phyloP scores from a whole-genome alignment of 1,284 basidiomycete genomes.

The Psilocybe mexicana region DNA sequence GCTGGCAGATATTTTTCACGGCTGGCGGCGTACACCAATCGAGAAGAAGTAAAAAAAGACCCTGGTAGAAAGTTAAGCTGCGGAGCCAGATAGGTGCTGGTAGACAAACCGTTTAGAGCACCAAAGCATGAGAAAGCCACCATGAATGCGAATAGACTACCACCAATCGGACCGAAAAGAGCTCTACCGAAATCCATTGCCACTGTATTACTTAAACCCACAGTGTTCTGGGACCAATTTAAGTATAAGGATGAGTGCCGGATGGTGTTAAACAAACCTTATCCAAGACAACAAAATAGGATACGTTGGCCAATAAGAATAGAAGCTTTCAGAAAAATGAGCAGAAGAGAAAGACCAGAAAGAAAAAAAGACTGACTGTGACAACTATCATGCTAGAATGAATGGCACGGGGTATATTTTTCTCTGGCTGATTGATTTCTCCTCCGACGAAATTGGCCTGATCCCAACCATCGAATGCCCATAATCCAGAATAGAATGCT shows the following conservation, averaged over 20 bases:
- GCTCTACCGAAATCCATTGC: conserved; percentile 92
- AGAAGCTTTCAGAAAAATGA: conserved; percentile 46
- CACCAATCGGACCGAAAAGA: conserved; percentile 85
- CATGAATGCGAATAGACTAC: conserved; percentile 83
- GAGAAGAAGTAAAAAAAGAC: conserved; percentile 79
- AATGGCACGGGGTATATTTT: conserved; percentile 88
- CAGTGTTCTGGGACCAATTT: conserved; percentile 46
- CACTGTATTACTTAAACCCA: conserved; percentile 87
- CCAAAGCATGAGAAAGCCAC: conserved; percentile 96
- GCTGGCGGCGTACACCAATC: conserved; percentile 87
- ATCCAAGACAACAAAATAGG: conserved; percentile 94
- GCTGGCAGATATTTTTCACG: conserved; percentile 86
- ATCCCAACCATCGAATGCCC: conserved; percentile 97
- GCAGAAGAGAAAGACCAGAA: neutral
- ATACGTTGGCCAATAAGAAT: conserved; percentile 83
- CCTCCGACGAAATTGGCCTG: conserved; percentile 90
- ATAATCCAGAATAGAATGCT: conserved; percentile 93
- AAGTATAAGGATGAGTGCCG: neutral
- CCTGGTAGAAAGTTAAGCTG: conserved; percentile 41
- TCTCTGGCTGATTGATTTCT: conserved; percentile 84
- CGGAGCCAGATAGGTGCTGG: neutral
- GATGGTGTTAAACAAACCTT: conserved; percentile 46
- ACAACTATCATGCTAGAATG: conserved; percentile 86
- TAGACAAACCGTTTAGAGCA: conserved; percentile 72
- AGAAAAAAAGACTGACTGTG: conserved; percentile 40